Evolutionary conservation across 345 rosid species (phyloP).

Genomic region (Heritiera fomes): DNA sequence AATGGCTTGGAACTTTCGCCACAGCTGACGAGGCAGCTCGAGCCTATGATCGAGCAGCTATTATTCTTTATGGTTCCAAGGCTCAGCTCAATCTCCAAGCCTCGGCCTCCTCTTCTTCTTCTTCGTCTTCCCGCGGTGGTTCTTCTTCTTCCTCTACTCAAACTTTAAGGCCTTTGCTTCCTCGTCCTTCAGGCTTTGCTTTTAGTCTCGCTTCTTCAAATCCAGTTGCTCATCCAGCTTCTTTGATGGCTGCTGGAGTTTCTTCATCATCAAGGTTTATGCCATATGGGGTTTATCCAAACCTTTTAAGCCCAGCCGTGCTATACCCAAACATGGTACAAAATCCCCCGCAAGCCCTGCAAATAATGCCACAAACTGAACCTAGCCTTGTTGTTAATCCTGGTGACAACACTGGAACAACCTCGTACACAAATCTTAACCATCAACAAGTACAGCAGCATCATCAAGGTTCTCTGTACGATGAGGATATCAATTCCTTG

Average conservation of each 20-base stretch:
- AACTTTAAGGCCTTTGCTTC: slow-evolving; percentile 83
- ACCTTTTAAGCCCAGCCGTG: slow-evolving; percentile 27
- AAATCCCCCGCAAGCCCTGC: slow-evolving; percentile 25
- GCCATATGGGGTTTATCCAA: slow-evolving; percentile 31
- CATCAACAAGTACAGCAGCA: slow-evolving; percentile 26
- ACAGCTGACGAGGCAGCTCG: slow-evolving; percentile 51
- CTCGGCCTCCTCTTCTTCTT: slow-evolving; percentile 29
- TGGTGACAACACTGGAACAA: not conserved
- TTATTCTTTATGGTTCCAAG: slow-evolving; percentile 43
- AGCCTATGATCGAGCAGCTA: slow-evolving; percentile 49
- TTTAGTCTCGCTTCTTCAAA: slow-evolving; percentile 23
- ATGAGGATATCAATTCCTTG: slow-evolving; percentile 36
- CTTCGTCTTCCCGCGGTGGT: slow-evolving; percentile 42
- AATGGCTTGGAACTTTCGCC: slow-evolving; percentile 53
- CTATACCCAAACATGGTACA: slow-evolving; percentile 32
- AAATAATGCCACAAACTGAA: slow-evolving; percentile 22
- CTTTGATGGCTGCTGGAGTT: not conserved
- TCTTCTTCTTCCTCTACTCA: slow-evolving; percentile 54
- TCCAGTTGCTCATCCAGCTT: not conserved
- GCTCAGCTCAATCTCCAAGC: slow-evolving; percentile 45
- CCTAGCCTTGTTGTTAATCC: slow-evolving; percentile 11
- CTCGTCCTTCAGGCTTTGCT: slow-evolving; percentile 64
- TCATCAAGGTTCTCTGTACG: slow-evolving; percentile 26
- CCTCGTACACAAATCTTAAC: slow-evolving; percentile 32
- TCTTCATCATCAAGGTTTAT: slow-evolving; percentile 12